Percentiles rank a stretch among this genome's conserved stretches.
Conservation (phyloP, 1,139 yeast genomes). For the Candida tunisiensis region DNA sequence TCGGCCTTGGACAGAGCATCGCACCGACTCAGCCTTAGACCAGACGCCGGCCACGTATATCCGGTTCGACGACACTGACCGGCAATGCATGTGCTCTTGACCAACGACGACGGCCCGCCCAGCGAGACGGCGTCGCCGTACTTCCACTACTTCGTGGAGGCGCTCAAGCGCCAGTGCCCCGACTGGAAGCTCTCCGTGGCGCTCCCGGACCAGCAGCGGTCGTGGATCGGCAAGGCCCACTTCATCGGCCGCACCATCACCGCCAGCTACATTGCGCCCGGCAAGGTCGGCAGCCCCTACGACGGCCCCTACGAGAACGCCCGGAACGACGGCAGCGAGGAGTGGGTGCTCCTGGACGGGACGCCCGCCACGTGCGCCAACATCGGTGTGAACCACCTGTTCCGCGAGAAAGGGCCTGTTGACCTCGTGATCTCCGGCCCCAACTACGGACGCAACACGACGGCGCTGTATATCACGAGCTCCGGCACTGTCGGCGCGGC, state of each 20-base stretch:
- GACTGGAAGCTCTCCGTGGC: conserved; percentile 79
- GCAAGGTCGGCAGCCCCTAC: conserved; percentile 26
- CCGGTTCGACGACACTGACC: background rate
- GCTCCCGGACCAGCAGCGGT: conserved; percentile 47
- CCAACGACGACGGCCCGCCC: conserved; percentile 95
- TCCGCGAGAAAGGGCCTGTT: conserved; percentile 37
- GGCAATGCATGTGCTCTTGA: conserved; percentile 23
- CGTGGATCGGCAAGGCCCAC: conserved; percentile 98
- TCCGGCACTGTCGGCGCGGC: conserved; percentile 98
- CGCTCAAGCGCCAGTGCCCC: conserved; percentile 36
- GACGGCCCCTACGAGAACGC: conserved; percentile 49
- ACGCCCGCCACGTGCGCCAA: conserved; percentile 96
- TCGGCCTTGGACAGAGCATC: too few relatives aligned
- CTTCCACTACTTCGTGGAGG: conserved; percentile 63
- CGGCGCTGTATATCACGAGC: conserved; percentile 77
- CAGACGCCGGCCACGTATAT: too few relatives aligned
- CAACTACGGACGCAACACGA: conserved; percentile 83
- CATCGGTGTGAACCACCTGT: conserved; percentile 66
- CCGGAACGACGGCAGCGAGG: conserved; percentile 27
- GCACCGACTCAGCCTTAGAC: too few relatives aligned
- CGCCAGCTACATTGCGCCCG: conserved; percentile 37
- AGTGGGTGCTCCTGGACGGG: conserved; percentile 78
- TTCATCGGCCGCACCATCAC: conserved; percentile 69
- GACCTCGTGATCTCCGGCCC: conserved; percentile 92
- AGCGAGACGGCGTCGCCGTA: conserved; percentile 72